A percentile compares a stretch with the other conserved stretches of the same genome.
phyloP scores from a whole-genome alignment of 2,329 filamentous ascomycete genomes.

The Beauveria pseudobassiana region DNA sequence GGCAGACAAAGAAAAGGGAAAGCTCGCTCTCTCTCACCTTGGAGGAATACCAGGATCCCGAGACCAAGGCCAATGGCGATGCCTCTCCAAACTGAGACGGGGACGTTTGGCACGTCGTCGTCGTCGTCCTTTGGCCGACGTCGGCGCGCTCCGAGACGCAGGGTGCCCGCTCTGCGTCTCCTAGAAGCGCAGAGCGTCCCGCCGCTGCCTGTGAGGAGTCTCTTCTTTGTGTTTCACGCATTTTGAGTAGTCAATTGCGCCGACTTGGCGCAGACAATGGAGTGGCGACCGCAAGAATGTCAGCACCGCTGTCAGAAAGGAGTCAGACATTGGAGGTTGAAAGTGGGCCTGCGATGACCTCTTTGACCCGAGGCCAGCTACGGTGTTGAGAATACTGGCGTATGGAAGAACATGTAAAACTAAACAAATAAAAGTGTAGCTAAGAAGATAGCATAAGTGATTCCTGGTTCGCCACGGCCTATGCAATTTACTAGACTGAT shows the following conservation, averaged over 20 bases:
- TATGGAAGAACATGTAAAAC: no score
- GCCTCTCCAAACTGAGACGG: not conserved
- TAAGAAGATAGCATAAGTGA: no score
- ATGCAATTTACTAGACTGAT: no score
- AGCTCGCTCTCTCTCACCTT: slow-evolving; percentile 32
- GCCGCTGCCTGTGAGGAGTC: not conserved
- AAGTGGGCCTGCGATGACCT: not conserved
- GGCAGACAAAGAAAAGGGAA: not conserved
- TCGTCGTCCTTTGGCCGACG: not conserved
- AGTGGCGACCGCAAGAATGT: not conserved
- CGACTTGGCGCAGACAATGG: not conserved
- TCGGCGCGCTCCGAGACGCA: not conserved
- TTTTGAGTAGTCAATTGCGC: not conserved
- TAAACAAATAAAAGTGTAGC: no score
- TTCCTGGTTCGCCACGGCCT: no score
- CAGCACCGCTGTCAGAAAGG: not conserved
- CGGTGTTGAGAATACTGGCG: no score
- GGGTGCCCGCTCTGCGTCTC: not conserved
- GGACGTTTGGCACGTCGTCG: slow-evolving; percentile 1
- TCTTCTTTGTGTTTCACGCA: not conserved
- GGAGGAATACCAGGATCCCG: slow-evolving; percentile 45
- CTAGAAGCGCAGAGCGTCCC: not conserved
- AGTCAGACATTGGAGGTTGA: not conserved
- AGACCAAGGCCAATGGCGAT: slow-evolving; percentile 5
- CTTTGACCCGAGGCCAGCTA: not conserved